Evolutionary conservation across 2,329 filamentous ascomycete genomes (phyloP).

Genomic region (Talaromyces sp.): DNA sequence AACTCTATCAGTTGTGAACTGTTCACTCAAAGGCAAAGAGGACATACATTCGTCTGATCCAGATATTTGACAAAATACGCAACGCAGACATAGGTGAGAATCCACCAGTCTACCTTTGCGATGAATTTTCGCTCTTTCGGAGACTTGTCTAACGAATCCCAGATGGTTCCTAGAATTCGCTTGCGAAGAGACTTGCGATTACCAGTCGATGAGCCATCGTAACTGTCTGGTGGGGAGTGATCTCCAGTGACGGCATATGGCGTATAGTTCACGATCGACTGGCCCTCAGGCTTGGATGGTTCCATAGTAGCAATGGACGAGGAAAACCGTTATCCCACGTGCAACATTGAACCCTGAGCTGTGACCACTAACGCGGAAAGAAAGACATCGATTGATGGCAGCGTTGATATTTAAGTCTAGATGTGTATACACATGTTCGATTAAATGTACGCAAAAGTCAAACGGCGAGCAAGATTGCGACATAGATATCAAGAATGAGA

Average conservation of each 20-base stretch:
- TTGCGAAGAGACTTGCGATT: background rate
- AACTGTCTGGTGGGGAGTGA: background rate
- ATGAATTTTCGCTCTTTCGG: constrained; percentile 41
- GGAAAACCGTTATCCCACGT: background rate
- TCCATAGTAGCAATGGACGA: background rate
- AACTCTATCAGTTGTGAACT: constrained; percentile 26
- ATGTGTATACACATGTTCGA: too few species aligned
- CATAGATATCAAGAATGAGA: too few species aligned
- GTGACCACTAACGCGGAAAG: background rate
- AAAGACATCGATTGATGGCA: background rate
- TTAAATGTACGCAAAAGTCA: too few species aligned
- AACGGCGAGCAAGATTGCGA: too few species aligned
- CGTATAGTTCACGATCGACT: too few species aligned
- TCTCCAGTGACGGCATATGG: too few species aligned
- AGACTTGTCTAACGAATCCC: constrained; percentile 40
- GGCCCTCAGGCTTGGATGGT: too few species aligned
- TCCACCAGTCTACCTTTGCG: constrained; percentile 46
- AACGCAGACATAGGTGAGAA: constrained; percentile 40
- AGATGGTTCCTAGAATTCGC: constrained; percentile 15
- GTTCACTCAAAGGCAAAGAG: background rate
- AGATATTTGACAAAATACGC: constrained; percentile 45
- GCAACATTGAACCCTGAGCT: background rate
- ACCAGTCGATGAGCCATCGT: background rate
- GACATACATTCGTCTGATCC: constrained; percentile 40
- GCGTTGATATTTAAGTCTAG: too few species aligned